Evolutionary conservation across 1,284 basidiomycete genomes (phyloP), one percentile per base, ranked within the genome.

Genomic region (Rugosomyces carneus): DNA sequence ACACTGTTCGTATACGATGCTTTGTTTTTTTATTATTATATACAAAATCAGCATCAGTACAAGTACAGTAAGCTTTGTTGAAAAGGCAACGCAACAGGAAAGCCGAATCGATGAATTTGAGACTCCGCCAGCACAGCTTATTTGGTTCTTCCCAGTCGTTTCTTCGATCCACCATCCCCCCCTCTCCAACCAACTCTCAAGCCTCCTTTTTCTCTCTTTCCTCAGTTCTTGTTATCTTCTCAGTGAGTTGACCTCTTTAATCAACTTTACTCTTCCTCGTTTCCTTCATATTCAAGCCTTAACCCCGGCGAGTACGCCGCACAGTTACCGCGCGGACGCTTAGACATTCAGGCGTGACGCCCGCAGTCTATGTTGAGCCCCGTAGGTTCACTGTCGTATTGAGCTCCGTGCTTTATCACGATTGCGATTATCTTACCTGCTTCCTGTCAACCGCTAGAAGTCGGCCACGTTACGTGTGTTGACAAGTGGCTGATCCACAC

Each of bases 401-500:
- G n/a, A 34, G 3, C 31, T 16, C 8, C n/a, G 6, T 13, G 19
- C 36, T 38, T 23, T 32, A 47, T 41, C 31, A 32, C 43, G 45
- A 49, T 51, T 46, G n/a, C 35, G 41, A 46, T 47, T 19, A 29
- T 35, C 35, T 29, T 42, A 32, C 20, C 29, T 46, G 45, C 32
- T 18, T 34, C 40, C 20, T 37, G 57, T 59, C 51, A 58, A 44
- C 60, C 57, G 56, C 58, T 47, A 52, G 53, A 53, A 53, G 47
- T 49, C 51, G 44, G 47, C 49, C 56, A 57, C 54, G 51, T 61
- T 64, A 61, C 61, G 59, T 65, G 56, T 58, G 34, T 53, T 58
- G 57, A 57, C 65, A 57, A 51, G 53, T 58, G 57, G 62, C 55
- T 66, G 63, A 68, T 66, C 55, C 67, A 65, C 68, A 67, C 66